phyloP scores from a whole-genome alignment of 2,329 filamentous ascomycete genomes.

The Chaetomiaceae sp. region DNA sequence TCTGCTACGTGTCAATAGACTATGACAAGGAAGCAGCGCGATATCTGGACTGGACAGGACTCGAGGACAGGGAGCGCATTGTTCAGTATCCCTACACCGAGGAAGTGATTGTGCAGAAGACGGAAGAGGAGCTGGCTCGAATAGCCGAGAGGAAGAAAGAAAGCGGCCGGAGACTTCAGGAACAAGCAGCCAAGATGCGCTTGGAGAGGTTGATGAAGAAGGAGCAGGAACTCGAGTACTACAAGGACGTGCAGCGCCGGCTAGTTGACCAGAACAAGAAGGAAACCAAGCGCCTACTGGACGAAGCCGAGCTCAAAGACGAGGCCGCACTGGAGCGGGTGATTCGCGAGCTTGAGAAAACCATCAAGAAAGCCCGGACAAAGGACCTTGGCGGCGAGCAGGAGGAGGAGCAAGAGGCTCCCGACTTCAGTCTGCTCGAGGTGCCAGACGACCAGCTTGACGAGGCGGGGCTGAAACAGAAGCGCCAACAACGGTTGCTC shows the following conservation, averaged over 20 bases:
- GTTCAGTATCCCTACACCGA: conserved; percentile 93
- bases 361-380: conserved; percentile 81
- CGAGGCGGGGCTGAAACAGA: conserved; percentile 84
- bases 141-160: conserved; percentile 94
- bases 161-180: conserved; percentile 81
- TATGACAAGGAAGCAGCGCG: conserved; percentile 71
- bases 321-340: conserved; percentile 78
- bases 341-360: conserved; percentile 84
- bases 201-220: conserved; percentile 93
- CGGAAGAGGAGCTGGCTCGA: conserved; percentile 82
- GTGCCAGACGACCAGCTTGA: conserved; percentile 88
- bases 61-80: conserved; percentile 83
- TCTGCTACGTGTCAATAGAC: conserved; percentile 81
- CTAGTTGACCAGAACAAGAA: conserved; percentile 80
- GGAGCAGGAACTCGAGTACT: conserved; percentile 92
- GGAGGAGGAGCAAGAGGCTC: conserved; percentile 73
- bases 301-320: conserved; percentile 87
- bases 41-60: conserved; percentile 83
- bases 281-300: conserved; percentile 76
- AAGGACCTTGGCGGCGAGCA: conserved; percentile 83
- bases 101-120: conserved; percentile 84
- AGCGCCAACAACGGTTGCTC: conserved; percentile 83
- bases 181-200: conserved; percentile 96
- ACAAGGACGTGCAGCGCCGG: conserved; percentile 70
- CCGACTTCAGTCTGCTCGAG: conserved; percentile 83